Evolutionary conservation across 805 yeast genomes (phyloP), one percentile per base, ranked within the genome.

Genomic region (Kodamaea leandrae): DNA sequence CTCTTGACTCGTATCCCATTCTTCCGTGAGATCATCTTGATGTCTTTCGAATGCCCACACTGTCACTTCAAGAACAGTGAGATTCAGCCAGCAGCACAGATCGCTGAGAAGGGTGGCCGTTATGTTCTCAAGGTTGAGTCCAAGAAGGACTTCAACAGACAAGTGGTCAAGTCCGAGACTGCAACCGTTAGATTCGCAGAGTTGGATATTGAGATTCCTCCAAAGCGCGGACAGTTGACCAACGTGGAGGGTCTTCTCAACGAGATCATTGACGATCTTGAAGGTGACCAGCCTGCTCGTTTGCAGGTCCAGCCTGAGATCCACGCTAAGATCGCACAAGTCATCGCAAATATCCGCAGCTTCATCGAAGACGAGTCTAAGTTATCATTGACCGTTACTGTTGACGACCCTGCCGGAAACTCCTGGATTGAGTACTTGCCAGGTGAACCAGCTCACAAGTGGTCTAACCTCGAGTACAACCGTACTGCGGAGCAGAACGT

Each of bases 341-440:
- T 91, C 45, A 73, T 89, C 43, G 56, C 53, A 17, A 83, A 77
- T 55, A 82, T 91, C 26, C 64, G 71, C 49, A 63, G 73, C 4
- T 77, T 74, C 40, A 67, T 87, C 18, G 72, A 74, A n/a, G 77
- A 76, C 39, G 78, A 77, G 23, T 74, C 78, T 14, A 33, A 33
- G 25, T 63, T 86, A 39, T 98, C 98, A 2, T 56, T 91, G 47
- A 85, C 95, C 0, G 75, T 91, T 36, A 71, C 75, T 17, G 67
- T 88, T 8, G 96, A 90, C 61, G 99, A 93, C 63, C 97, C 99
- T 20, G 78, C 96, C 1, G 99, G 99, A 12, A 93, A 93, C 68
- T 91, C 98, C 4, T 93, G 97, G 96, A 80, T 93, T 41, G 96
- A 87, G 58, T 87, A 75, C 60, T 64, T 77, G 45, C 96, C 96